Evolutionary conservation across 2,329 filamentous ascomycete genomes (phyloP), one percentile per base, ranked within the genome.

Genomic region (Beauveria medogensis): DNA sequence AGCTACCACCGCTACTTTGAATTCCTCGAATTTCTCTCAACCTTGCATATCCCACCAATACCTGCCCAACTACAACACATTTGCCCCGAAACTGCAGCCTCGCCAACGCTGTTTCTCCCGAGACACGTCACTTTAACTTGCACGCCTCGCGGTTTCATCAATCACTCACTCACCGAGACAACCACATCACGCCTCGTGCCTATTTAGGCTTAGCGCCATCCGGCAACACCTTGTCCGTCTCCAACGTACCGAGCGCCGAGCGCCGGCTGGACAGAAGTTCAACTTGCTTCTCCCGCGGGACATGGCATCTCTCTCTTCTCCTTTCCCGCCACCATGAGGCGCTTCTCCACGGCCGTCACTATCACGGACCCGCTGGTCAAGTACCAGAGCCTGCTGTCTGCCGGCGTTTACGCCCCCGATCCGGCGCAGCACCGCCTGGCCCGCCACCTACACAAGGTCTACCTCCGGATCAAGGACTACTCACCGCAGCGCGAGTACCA

Each of bases 381-480:
- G 64, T 93, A 93, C 72, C 83, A 88, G 62, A 82, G 88, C 24
- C 77, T 92, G 16, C 72, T 93, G 41, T 82, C 86, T 7, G 87
- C 86, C 5, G 84, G 86, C 55, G 73, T 82, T 52, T 89, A 88
- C 69, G 77, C 80, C 52, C 86, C 89, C 9, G 90, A 93, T 72
- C 83, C 83, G 5, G 82, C 87, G 24, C 88, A 91, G 70, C 86
- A 91, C 71, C 82, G 88, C 22, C 77, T 91, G 7, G 90, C 90
- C 6, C 79, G 90, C 46, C 88, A 93, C 72, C 78, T 93, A 2
- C 88, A 90, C 66, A 89, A 90, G 69, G 79, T 93, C 12, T 93
- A 94, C 67, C 77, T 84, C 43, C 81, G 86, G 2, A 77, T 93
- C 46, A 92, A 90, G 69, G 89, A 93, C 71, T 93, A 94, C 73